Conservation (phyloP, 2,329 filamentous ascomycete genomes). For the Phyllosticta ampelicida region DNA sequence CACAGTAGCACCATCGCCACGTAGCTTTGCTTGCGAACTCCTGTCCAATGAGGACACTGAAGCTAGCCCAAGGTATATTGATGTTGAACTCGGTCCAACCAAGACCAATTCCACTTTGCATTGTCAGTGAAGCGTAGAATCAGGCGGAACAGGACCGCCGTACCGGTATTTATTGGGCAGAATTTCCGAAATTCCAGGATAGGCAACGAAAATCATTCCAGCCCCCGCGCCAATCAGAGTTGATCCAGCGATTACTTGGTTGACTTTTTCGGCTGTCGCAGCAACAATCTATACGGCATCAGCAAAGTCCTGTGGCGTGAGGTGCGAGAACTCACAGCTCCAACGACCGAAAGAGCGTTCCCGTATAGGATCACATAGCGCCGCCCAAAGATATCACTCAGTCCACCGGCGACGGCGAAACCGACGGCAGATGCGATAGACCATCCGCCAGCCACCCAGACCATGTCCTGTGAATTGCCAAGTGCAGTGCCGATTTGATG, state of each 20-base stretch:
- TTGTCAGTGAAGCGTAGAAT: neutral
- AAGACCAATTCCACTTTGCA: conserved; percentile 17
- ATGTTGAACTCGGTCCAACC: conserved; percentile 18
- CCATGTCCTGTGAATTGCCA: conserved; percentile 14
- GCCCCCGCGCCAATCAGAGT: conserved; percentile 1
- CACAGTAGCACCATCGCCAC: conserved; percentile 27
- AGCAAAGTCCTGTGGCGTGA: conserved; percentile 16
- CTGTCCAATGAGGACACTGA: conserved; percentile 38
- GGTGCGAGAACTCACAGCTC: conserved; percentile 10
- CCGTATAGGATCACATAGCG: conserved; percentile 23
- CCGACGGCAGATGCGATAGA: conserved; percentile 20
- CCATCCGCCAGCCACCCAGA: conserved; percentile 21
- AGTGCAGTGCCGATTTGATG: conserved; percentile 14
- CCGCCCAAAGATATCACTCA: conserved; percentile 25
- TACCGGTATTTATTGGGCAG: conserved; percentile 16
- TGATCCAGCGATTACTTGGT: conserved; percentile 20
- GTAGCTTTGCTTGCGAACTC: conserved; percentile 14
- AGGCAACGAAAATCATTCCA: conserved; percentile 7
- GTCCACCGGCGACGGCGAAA: conserved; percentile 23
- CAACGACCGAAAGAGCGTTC: conserved; percentile 21
- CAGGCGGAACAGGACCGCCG: neutral
- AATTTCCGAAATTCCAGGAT: conserved; percentile 15
- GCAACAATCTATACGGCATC: conserved; percentile 26
- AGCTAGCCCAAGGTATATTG: conserved; percentile 19
- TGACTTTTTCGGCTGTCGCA: conserved; percentile 23